A percentile compares a stretch with the other conserved stretches of the same genome.
Conservation (phyloP, 495 filamentous ascomycete genomes). For the Geoglossum glabrum region DNA sequence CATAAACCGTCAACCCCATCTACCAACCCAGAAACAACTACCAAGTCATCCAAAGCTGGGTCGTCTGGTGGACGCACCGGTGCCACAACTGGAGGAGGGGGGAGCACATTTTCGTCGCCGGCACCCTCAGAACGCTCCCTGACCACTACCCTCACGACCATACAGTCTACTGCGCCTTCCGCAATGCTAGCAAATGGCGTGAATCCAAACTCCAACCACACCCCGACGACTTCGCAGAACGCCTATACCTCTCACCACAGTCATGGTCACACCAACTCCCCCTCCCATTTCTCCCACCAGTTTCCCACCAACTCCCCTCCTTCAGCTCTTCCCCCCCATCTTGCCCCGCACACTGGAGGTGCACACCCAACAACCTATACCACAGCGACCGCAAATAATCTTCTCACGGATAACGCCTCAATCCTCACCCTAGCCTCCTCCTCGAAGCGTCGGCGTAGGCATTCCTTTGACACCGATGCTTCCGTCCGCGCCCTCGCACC, state of each 20-base stretch:
- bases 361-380: conserved; percentile 67
- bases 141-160: conserved; percentile 87
- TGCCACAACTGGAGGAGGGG: conserved; percentile 48
- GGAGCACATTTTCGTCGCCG: conserved; percentile 85
- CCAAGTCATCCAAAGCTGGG: conserved; percentile 49
- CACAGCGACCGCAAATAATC: conserved; percentile 76
- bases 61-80: conserved; percentile 37
- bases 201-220: conserved; percentile 13
- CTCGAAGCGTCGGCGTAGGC: conserved; percentile 69
- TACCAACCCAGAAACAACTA: conserved; percentile 58
- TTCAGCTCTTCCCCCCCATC: conserved; percentile 63
- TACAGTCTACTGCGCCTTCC: conserved; percentile 68
- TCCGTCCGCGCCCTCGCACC: conserved; percentile 84
- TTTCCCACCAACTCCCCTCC: conserved; percentile 58
- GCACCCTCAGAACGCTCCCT: conserved; percentile 79
- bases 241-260: conserved; percentile 14
- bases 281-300: conserved; percentile 64
- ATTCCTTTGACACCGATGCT: conserved; percentile 88
- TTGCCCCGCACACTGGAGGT: conserved; percentile 31
- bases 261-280: conserved; percentile 13
- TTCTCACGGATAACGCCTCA: conserved; percentile 84
- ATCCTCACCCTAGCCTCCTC: conserved; percentile 93
- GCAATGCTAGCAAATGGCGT: conserved; percentile 29
- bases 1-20: conserved; percentile 49
- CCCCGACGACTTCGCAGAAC: conserved; percentile 19